Evolutionary conservation across 305 asterid genomes (phyloP).

Genomic region (Fraxinus angustifolia): DNA sequence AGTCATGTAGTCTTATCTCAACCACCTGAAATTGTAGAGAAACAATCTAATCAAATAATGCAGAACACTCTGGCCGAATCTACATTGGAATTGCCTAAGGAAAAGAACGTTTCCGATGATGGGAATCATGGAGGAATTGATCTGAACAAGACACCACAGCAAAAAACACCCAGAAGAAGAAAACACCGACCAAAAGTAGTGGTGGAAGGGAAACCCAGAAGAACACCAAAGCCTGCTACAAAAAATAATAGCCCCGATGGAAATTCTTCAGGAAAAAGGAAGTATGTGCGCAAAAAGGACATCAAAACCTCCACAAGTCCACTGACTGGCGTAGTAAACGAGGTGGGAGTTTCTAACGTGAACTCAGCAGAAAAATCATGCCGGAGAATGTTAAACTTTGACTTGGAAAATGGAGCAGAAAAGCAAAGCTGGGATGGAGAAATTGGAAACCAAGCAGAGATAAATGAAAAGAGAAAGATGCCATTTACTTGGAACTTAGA

Average conservation of each 20-base stretch:
- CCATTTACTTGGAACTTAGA: slow-evolving; percentile 39
- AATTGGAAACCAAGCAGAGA: slow-evolving; percentile 33
- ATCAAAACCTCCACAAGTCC: slow-evolving; percentile 37
- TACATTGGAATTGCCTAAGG: slow-evolving; percentile 30
- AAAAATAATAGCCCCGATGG: slow-evolving; percentile 31
- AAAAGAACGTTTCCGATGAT: slow-evolving; percentile 28
- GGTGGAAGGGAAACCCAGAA: slow-evolving; percentile 67
- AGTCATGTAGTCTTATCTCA: slow-evolving; percentile 26
- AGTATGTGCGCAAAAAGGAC: slow-evolving; percentile 50
- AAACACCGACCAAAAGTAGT: slow-evolving; percentile 90
- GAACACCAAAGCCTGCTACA: slow-evolving; percentile 48
- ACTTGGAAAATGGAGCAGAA: slow-evolving; percentile 34
- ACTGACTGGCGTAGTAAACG: slow-evolving; percentile 27
- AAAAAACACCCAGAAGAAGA: slow-evolving; percentile 59
- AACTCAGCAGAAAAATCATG: slow-evolving; percentile 45
- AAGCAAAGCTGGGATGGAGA: slow-evolving; percentile 29
- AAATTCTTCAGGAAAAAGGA: slow-evolving; percentile 53
- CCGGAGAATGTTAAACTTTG: slow-evolving; percentile 62
- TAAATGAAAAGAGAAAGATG: slow-evolving; percentile 31
- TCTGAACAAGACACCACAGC: slow-evolving; percentile 67
- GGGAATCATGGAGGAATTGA: slow-evolving; percentile 48
- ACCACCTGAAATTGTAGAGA: slow-evolving; percentile 30
- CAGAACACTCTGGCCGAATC: slow-evolving; percentile 27
- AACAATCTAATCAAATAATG: slow-evolving; percentile 30
- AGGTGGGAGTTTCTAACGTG: slow-evolving; percentile 29